Conservation (phyloP, 371 early-diverging fungal species). For the Rhizopus microsporus region DNA sequence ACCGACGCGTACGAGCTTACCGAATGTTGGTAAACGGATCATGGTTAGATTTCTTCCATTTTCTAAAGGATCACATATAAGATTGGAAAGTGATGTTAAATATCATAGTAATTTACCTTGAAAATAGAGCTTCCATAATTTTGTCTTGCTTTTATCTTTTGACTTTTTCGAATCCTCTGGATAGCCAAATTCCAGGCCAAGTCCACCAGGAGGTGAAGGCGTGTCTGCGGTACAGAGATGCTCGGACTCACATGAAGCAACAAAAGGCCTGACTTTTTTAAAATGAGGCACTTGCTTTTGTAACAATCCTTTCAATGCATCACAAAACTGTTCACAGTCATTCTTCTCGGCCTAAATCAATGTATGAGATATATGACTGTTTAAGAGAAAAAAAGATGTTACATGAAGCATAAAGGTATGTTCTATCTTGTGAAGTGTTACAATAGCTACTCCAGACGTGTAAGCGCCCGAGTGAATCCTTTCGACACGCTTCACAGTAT, state of each 20-base stretch:
- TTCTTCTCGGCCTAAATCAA: slow-evolving; percentile 45
- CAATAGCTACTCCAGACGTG: slow-evolving; percentile 41
- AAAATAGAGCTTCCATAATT: slow-evolving; percentile 80
- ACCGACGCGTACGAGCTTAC: slow-evolving; percentile 89
- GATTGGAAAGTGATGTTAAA: not conserved
- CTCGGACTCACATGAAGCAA: slow-evolving; percentile 77
- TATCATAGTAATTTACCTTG: slow-evolving; percentile 41
- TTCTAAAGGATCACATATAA: slow-evolving; percentile 37
- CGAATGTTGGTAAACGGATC: slow-evolving; percentile 80
- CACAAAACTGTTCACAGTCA: slow-evolving; percentile 58
- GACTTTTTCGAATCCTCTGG: slow-evolving; percentile 77
- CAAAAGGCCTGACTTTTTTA: slow-evolving; percentile 78
- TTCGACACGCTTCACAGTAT: slow-evolving; percentile 89
- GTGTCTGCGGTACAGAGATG: slow-evolving; percentile 8
- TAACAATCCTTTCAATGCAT: slow-evolving; percentile 49
- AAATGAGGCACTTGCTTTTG: slow-evolving; percentile 63
- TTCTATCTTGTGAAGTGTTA: slow-evolving; percentile 67
- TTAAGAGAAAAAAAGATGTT: not conserved
- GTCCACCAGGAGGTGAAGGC: slow-evolving; percentile 51
- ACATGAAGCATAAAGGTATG: slow-evolving; percentile 56
- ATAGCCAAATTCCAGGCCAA: slow-evolving; percentile 87
- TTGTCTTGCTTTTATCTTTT: slow-evolving; percentile 77
- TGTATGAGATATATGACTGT: not conserved
- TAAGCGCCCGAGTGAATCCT: slow-evolving; percentile 57
- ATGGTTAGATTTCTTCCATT: slow-evolving; percentile 91